Evolutionary conservation across 2,329 filamentous ascomycete species (phyloP), one percentile per base, ranked within the genome.

Genomic region (Colletotrichum australisinense): DNA sequence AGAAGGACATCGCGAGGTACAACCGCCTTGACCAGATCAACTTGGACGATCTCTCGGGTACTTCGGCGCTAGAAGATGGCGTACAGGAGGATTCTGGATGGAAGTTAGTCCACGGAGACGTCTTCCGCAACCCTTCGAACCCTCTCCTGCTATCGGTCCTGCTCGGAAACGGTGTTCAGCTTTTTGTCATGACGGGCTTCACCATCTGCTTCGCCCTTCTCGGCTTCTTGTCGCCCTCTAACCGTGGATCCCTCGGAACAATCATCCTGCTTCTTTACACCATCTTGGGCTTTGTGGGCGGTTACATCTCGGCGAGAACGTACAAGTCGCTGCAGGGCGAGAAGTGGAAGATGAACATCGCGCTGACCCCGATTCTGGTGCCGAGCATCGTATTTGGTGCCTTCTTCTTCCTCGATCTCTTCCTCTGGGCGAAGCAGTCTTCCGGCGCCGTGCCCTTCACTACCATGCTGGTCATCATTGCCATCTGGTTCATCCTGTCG

Each of bases 31-130:
- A 99, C 79, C 92, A 94, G 80, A 94, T 98, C 83, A 94, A 93
- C 77, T 88, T 98, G 42, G 96, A 98, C 74, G 96, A 98, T 80
- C 88, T 98, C 46, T 93, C 93, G 53, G 94, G 94, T 53, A 94
- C 92, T 3, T 93, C 91, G 52, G 92, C 89, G 11, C 87, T 95
- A 6, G 96, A 98, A 76, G 96, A 98, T 79, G 96, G 95, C 42
- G 94, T 98, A 1, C 95, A 98, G 82, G 97, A 99, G 80, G 97
- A 99, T 82, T 98, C 95, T 11, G 97, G 97, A 74, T 99, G 97
- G 97, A 99, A 99, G 84, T 86, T 99, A 60, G 95, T 99, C 1
- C 97, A 99, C 79, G 97, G 97, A 67, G 97, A 99, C 82, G 96
- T 98, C 38, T 99, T 99, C 88, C 93, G 97, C 69, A 92, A 93